Evolutionary conservation across 495 filamentous ascomycete species (phyloP), one percentile per base, ranked within the genome.

Genomic region (Penicillium salamii): DNA sequence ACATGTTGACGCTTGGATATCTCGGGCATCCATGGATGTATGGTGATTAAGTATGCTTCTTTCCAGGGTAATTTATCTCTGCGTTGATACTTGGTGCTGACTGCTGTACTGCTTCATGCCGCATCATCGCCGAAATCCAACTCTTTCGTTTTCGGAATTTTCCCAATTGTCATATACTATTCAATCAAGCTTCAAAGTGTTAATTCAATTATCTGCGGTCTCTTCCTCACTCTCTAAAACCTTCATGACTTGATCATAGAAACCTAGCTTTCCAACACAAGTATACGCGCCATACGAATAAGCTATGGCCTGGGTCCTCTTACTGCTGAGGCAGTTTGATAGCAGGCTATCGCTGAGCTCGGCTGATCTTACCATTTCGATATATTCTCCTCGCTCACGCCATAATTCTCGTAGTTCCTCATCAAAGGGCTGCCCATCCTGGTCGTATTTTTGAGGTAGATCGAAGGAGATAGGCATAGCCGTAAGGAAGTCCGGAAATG

Each of bases 211-310:
- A n/a, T n/a, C n/a, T n/a, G n/a, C n/a, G n/a, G n/a, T n/a, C n/a
- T n/a, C n/a, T n/a, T n/a, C n/a, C n/a, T n/a, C n/a, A n/a, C 40
- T 47, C 15, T 47, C 45, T 42, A 42, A 35, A 26, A 41, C 37
- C n/a, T 36, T 2, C 13, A 50, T 23, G 15, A 42, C 38, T 19
- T 12, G 29, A 50, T 42, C 31, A 36, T 50, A 50, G 0, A 37
- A 19, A 11, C 31, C 47, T 5, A 50, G 7, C 19, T 50, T 50
- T 43, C 38, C 47, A 50, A 50, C 11, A 42, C 26, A 11, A 42
- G 47, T 50, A 50, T 50, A 43, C 20, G 42, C 26, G 5, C 42
- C 38, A 50, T 42, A 50, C 11, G 8, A 9, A 50, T 50, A 50
- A 36, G 47, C 28, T 50, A 50, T 42, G 21, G 12, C 11, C 5